Base-by-base conservation (phyloP, 805 yeast species). In the Wickerhamomyces tratensis region DNA sequence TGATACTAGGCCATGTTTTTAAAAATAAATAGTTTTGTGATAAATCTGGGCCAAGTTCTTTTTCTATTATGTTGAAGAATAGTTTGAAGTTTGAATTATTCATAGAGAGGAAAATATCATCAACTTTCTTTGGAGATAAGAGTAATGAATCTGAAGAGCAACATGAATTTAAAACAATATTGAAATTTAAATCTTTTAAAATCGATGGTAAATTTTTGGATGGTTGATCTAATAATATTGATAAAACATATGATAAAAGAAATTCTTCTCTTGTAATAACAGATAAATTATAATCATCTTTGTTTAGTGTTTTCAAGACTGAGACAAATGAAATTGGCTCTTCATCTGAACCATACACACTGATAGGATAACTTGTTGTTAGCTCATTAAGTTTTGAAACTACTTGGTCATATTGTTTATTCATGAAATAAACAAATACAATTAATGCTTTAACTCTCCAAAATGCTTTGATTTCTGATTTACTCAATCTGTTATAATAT, bases 391-490 rank as follows among this genome's bases (percentile, higher is more conserved):
- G 44, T 11, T 37, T 35, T 12, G 25, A 26, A 3, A 49, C 39
- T 12, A 49, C 62, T 5, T 48, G 56, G 2, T 42, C 38, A 39
- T 43, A 60, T 29, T 50, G 44, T 13, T 48, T 45, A 29, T 48
- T 48, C 13, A 56, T 42, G 38, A 59, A 60, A 12, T 52, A 39
- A 2, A 58, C 50, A 45, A 52, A 49, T 5, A 60, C 25, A 2
- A 56, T 45, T 10, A 51, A 41, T 36, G 51, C 49, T 25, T 52
- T 51, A 6, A 58, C 49, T 42, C 55, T 51, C 56, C 58, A 59
- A 41, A 47, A 58, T 2, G 59, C 45, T 10, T 39, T 35, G 7
- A 53, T 48, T 41, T 59, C 63, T 2, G 33, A 26, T 1, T 42
- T 45, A 1, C 56, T 56, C 11, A 54, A 35, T 44, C 54, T 49